Evolutionary conservation across 1,284 basidiomycete genomes (phyloP).

Genomic region (Mycosarcoma maydis): DNA sequence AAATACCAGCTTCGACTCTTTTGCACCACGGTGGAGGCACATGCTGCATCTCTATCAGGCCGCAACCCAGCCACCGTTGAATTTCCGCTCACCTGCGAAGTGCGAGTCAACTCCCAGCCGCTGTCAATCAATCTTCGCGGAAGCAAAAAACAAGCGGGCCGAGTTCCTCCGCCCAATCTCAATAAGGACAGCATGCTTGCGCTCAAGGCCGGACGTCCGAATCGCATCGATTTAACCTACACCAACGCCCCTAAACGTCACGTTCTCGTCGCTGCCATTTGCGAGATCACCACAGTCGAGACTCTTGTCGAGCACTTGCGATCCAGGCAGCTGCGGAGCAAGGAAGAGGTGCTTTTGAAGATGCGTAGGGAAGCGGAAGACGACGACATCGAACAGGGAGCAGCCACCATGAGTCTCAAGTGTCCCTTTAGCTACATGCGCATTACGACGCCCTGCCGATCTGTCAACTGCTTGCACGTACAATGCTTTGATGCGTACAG

Average conservation of each 20-base stretch:
- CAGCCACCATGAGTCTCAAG: constrained; percentile 58
- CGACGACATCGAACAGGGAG: constrained; percentile 63
- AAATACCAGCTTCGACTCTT: constrained; percentile 53
- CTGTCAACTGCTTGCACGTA: constrained; percentile 83
- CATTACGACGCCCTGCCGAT: constrained; percentile 84
- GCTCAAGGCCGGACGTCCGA: constrained; percentile 29
- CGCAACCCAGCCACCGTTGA: constrained; percentile 49
- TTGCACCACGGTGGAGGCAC: constrained; percentile 54
- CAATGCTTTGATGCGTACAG: constrained; percentile 96
- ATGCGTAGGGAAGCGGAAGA: constrained; percentile 58
- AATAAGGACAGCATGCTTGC: constrained; percentile 53
- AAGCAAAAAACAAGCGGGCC: constrained; percentile 58
- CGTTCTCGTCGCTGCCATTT: constrained; percentile 53
- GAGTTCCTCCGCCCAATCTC: constrained; percentile 62
- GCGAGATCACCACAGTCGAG: constrained; percentile 45
- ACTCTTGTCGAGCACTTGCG: constrained; percentile 50
- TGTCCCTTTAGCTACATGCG: constrained; percentile 83
- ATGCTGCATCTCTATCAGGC: constrained; percentile 44
- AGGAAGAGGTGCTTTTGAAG: constrained; percentile 53
- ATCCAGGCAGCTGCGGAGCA: constrained; percentile 43
- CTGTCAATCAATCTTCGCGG: constrained; percentile 56
- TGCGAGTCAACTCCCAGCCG: constrained; percentile 48
- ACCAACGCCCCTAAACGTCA: constrained; percentile 48
- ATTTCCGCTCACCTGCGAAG: constrained; percentile 61
- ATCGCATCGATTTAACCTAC: constrained; percentile 60